Conservation (phyloP, 2,329 filamentous ascomycete genomes). For the Phyllosticta citrichinensis region DNA sequence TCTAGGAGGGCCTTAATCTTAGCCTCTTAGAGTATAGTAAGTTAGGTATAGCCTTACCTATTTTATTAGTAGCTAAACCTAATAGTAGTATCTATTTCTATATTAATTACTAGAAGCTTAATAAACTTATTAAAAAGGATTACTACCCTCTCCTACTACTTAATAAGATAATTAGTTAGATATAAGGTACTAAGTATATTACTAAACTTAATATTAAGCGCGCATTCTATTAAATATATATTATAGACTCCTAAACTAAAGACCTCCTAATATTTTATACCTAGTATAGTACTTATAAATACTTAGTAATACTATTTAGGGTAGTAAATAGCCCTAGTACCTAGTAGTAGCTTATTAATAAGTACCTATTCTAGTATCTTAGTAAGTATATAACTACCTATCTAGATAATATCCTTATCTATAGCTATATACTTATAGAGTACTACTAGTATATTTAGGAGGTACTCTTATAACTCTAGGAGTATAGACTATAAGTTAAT, state of each 20-base stretch:
- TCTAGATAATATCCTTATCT: conserved; percentile 15
- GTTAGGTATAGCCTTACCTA: too few relatives aligned
- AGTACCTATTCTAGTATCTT: conserved; percentile 8
- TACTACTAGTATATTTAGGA: conserved; percentile 10
- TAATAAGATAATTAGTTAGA: conserved; percentile 5
- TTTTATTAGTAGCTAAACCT: conserved; percentile 10
- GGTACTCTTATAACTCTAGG: conserved; percentile 2
- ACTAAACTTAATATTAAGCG: conserved; percentile 12
- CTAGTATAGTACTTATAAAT: conserved; percentile 11
- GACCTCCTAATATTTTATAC: conserved; percentile 10
- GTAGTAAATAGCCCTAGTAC: conserved; percentile 11
- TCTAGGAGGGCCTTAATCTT: neutral
- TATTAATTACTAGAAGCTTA: conserved; percentile 12
- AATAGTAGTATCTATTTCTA: conserved; percentile 5
- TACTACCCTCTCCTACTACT: conserved; percentile 8
- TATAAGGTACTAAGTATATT: conserved; percentile 10
- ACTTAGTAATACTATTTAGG: conserved; percentile 13
- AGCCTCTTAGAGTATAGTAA: neutral
- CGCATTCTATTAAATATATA: conserved; percentile 11
- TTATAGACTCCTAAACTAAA: conserved; percentile 9
- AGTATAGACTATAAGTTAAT: conserved; percentile 5
- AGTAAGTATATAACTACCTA: conserved; percentile 13
- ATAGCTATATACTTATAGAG: neutral
- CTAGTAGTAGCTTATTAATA: conserved; percentile 14
- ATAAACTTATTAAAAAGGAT: conserved; percentile 12